Base-by-base conservation (phyloP, 441 rosid genomes). In the Gossypium davidsonii region DNA sequence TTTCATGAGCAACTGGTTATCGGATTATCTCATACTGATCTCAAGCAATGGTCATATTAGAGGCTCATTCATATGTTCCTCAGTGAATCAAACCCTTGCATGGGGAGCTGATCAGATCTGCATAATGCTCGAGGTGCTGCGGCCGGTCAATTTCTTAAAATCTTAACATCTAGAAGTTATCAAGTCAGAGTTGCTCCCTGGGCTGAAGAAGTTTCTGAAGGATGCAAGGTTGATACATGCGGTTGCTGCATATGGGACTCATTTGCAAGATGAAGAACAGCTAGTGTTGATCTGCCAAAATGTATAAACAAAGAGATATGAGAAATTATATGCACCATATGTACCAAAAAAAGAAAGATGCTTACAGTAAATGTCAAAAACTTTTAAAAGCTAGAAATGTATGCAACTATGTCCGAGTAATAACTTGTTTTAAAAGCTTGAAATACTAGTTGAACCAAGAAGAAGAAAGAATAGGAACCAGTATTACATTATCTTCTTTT, bases 261-360 rank as follows among this genome's bases (percentile, higher is more conserved):
- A 73, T 73, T 84, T 68, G 78, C 82, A 82, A 88, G 87, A 77
- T 93, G 97, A 67, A 93, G 97, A 74, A 87, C 84, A 20, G 84
- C 88, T 14, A 89, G 84, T 1, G 82, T 89, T 63, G 91, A 80
- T 79, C 98, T 93, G 92, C 82, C 61, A 77, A 78, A 53, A 61
- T 12, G 58, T 39, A 44, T 6, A 49, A 3, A n/a, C 1, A n/a
- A 66, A 7, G 2, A 46, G 18, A n/a, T 15, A 25, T 7, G 12
- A 21, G 53, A 46, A 65, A 14, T 52, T 20, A 11, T 10, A 39
- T 18, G 42, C 9, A 37, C 42, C 42, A 7, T 17, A 18, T 14
- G 3, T 5, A 37, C 42, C 42, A 7, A 37, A 58, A 58, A 4
- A 26, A 10, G 4, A 58, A 58, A 23, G 6, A 57, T 11, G 4